These are phyloP conservation scores for Magnusiomyces sp. DNA, from an alignment of 1,139 yeast species.

Conservation along the genomic window DNA sequence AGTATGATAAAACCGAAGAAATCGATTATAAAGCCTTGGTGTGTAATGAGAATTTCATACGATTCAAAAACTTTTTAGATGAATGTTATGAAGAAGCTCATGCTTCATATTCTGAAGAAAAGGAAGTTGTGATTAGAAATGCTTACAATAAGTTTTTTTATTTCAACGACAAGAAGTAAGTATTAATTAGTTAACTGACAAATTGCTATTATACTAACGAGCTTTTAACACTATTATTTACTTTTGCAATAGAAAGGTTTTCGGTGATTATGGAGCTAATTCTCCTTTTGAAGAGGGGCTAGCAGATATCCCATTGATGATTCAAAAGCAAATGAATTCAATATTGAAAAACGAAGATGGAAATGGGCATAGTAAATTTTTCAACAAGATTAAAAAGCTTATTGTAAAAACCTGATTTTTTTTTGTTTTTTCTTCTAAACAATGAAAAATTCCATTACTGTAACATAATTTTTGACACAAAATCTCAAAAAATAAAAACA, in stretches of 20 bases:
- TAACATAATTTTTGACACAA: background rate
- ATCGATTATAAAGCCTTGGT: no score
- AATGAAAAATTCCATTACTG: background rate
- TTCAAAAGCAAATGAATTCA: conserved; percentile 3
- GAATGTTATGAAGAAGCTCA: background rate
- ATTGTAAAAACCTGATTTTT: conserved; percentile 1
- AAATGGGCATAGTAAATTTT: background rate
- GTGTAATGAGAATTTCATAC: no score
- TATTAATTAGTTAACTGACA: background rate
- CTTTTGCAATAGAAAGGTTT: background rate
- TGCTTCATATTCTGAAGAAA: background rate
- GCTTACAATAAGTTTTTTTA: conserved; percentile 6
- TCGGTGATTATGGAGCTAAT: conserved; percentile 1
- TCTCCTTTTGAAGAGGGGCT: conserved; percentile 3
- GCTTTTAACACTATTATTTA: background rate
- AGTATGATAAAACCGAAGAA: no score
- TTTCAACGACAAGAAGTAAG: conserved; percentile 4
- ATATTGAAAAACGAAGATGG: conserved; percentile 4
- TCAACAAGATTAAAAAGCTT: conserved; percentile 1
- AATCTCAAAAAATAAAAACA: no score
- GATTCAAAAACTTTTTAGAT: no score
- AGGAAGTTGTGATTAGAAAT: background rate
- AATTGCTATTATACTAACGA: background rate
- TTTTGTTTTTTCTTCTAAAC: background rate
- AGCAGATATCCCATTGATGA: conserved; percentile 3